Conservation (phyloP, 1,284 basidiomycete species). For the Rhodotorula sp. region DNA sequence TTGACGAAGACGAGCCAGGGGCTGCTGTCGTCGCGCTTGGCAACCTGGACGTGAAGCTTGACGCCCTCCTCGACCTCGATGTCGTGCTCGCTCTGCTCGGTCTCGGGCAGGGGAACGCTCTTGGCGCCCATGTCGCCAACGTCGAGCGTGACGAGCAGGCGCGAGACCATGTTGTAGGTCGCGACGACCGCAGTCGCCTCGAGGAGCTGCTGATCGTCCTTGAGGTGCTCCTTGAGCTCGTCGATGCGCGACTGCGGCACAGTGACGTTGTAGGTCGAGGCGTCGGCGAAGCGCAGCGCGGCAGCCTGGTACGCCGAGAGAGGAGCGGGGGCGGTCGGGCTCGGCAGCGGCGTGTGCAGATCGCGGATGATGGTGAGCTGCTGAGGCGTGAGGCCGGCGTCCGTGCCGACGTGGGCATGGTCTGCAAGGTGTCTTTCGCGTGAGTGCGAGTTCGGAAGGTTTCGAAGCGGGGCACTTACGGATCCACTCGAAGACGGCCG, state of each 20-base stretch:
- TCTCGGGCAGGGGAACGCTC: slow-evolving; percentile 46
- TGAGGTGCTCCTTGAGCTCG: slow-evolving; percentile 48
- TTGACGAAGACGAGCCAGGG: slow-evolving; percentile 54
- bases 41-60: slow-evolving; percentile 39
- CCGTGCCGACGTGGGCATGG: slow-evolving; percentile 49
- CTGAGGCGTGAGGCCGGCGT: slow-evolving; percentile 51
- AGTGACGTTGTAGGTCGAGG: slow-evolving; percentile 49
- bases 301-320: slow-evolving; percentile 48
- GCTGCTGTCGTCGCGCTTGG: slow-evolving; percentile 31
- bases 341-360: slow-evolving; percentile 41
- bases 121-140: slow-evolving; percentile 51
- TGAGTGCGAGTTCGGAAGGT: background rate
- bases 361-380: slow-evolving; percentile 52
- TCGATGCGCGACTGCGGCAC: slow-evolving; percentile 47
- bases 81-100: slow-evolving; percentile 35
- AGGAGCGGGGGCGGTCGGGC: slow-evolving; percentile 35
- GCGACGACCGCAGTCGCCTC: slow-evolving; percentile 53
- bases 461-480: slow-evolving; percentile 30
- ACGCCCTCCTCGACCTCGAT: slow-evolving; percentile 42
- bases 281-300: slow-evolving; percentile 52
- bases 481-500: slow-evolving; percentile 55
- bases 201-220: slow-evolving; percentile 49
- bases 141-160: slow-evolving; percentile 53
- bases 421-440: slow-evolving; percentile 9
- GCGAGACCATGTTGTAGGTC: slow-evolving; percentile 55